These are phyloP conservation scores for Neospora caninum DNA, from an alignment of 169 alveolate species.

Conservation along the genomic window DNA sequence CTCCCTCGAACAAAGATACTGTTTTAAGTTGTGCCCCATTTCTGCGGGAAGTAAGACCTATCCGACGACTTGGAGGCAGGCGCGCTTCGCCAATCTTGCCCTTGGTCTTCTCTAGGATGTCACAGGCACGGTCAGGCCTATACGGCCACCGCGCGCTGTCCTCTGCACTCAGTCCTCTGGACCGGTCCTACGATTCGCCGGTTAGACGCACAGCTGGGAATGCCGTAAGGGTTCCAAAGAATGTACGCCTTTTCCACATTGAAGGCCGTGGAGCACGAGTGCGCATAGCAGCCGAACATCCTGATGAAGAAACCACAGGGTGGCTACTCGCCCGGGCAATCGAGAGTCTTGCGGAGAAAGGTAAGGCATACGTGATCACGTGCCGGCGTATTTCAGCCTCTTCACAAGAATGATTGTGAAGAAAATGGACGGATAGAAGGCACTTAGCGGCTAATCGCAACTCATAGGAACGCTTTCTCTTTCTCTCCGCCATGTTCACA, in stretches of 20 bases:
- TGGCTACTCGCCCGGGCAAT: conserved; percentile 54
- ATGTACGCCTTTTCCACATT: neutral
- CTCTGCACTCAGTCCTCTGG: neutral
- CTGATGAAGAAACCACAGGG: conserved; percentile 48
- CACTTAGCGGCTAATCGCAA: too few relatives aligned
- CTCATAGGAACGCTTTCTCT: too few relatives aligned
- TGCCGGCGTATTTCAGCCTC: neutral
- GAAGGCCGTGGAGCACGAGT: neutral
- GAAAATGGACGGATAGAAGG: too few relatives aligned
- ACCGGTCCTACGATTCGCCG: neutral
- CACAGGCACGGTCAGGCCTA: neutral
- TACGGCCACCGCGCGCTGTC: neutral
- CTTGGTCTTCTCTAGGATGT: neutral
- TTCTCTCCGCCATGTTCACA: neutral
- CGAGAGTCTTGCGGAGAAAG: conserved; percentile 39
- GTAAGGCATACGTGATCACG: neutral
- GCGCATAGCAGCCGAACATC: conserved; percentile 21
- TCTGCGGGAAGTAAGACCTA: too few relatives aligned
- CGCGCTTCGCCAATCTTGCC: too few relatives aligned
- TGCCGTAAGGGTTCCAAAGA: neutral
- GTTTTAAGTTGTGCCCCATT: too few relatives aligned
- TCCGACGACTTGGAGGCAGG: too few relatives aligned
- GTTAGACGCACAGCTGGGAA: neutral
- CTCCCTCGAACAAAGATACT: too few relatives aligned
- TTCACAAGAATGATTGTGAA: too few relatives aligned